Evolutionary conservation across 2,329 filamentous ascomycete genomes (phyloP), one percentile per base, ranked within the genome.

Genomic region (Diplodia sapinea): DNA sequence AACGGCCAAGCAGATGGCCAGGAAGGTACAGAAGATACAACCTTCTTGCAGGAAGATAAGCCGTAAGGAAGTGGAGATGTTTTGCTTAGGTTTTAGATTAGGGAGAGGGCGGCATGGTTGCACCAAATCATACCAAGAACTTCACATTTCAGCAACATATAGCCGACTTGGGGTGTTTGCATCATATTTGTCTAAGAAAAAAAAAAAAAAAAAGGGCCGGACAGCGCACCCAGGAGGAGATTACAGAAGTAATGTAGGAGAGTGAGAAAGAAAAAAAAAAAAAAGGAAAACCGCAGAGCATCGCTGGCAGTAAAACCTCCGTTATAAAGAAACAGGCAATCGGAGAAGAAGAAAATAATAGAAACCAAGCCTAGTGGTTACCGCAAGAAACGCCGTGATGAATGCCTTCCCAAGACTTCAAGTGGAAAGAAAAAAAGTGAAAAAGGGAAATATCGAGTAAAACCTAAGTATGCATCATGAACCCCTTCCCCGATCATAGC

Each of bases 1-100:
- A 68, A 69, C 15, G 70, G 66, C 68, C 63, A 74, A 47, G 67
- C 51, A 52, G 69, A 73, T 29, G 73, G 73, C 49, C 72, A 70
- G 13, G 69, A 73, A 56, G 72, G 56, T 38, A 69, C 70, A 43
- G 67, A 43, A 12, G 63, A 67, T n/a, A 61, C 54, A 38, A 66
- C 57, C 17, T 63, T 66, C 43, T 15, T 55, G 52, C 31, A 54
- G 47, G 61, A 57, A 12, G 55, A 36, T 38, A 47, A 63, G 47
- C 59, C 17, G 12, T 63, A 31, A 38, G 36, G 11, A 50, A 56
- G 71, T 36, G 72, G 71, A 17, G 69, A 43, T 11, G 61, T 12
- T 3, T 8, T 59, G 23, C 20, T 59, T 17, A 5, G 31, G 12
- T 3, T 23, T 29, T 13, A 47, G 36, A 7, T n/a, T 26, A 13